Evolutionary conservation across 164 flowering plant species (phyloP), one percentile per base, ranked within the genome.

Genomic region (Platanus orientalis): DNA sequence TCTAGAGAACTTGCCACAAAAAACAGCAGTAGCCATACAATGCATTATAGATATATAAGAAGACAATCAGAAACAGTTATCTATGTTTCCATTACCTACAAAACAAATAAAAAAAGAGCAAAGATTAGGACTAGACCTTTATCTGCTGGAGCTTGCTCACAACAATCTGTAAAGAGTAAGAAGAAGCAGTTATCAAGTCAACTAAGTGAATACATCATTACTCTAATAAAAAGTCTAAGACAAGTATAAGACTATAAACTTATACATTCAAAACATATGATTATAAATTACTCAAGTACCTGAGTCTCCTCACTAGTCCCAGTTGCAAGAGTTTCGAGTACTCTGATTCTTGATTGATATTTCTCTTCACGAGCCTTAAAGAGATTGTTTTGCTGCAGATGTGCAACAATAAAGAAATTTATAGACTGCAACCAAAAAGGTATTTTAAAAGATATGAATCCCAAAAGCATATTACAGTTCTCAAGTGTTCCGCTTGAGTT

Each of bases 241-340:
- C 24, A 54, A 20, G 29, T 24, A 26, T 6, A 51, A 23, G 40
- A 7, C 9, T n/a, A 29, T 24, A 63, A 23, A 10, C 29, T 39
- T n/a, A 50, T 52, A 7, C 16, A 49, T 49, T 28, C 24, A 19
- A 34, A 39, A 44, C 40, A 2, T 14, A 26, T 42, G 49, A 52
- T 29, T 45, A 17, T 2, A 40, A 44, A 29, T 32, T 11, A 44
- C 21, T 45, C 6, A 57, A 54, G 39, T 76, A 95, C 99, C 99
- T 85, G 81, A 67, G 75, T 84, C 80, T 95, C 99, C 69, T 83
- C 89, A 16, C 70, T 71, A 30, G 87, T 78, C 63, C 97, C 99
- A 28, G 69, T 66, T 53, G 92, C 88, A 73, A 95, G 89, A 63
- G 90, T 80, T 78, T 95, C 97, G 61, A 91, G 83, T 23, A 79